Base-by-base conservation (phyloP, 805 yeast genomes). In the Groenewaldozyma salmanticensis region DNA sequence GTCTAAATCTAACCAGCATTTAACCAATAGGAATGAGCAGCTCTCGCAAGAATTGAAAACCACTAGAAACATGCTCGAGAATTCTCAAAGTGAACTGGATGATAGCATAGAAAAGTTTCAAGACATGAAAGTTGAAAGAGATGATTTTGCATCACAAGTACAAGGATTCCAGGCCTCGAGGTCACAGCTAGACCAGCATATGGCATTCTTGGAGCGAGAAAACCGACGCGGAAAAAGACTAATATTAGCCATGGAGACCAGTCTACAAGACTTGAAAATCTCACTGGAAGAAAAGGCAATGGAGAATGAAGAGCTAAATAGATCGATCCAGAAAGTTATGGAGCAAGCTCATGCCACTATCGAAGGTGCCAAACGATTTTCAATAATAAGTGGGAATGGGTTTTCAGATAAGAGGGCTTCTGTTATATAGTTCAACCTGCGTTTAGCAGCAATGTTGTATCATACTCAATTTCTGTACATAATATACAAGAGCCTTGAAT, bases 231-330 rank as follows among this genome's bases (percentile, higher is more conserved):
- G 53, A 4, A 47, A 52, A 32, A 42, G 52, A 11, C 35, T 46
- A 3, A 45, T 52, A 24, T 40, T 48, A 2, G 49, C 53, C 15
- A 52, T 58, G 11, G 54, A 52, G 35, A 45, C 58, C 3, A 47
- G 48, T 19, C 33, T 60, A 22, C 57, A 54, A 35, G 65, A 60
- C 31, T 49, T 56, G 20, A 59, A 60, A 45, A 47, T 60, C 24
- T 48, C 62, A 3, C 46, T 61, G 4, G 65, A 61, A 43, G 64
- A 60, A 35, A 52, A 53, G 47, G 54, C 56, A 5, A 52, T 61
- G 47, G 65, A 61, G 38, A 59, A 59, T 43, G 62, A 59, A 37
- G 60, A 56, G 37, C 48, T 58, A 27, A 48, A 49, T 24, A 37
- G 59, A 19, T 52, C 59, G 7, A 51, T 58, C 31, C 40, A 39